Conservation (phyloP, 2,329 filamentous ascomycete genomes). For the Hyphodiscus sp. region DNA sequence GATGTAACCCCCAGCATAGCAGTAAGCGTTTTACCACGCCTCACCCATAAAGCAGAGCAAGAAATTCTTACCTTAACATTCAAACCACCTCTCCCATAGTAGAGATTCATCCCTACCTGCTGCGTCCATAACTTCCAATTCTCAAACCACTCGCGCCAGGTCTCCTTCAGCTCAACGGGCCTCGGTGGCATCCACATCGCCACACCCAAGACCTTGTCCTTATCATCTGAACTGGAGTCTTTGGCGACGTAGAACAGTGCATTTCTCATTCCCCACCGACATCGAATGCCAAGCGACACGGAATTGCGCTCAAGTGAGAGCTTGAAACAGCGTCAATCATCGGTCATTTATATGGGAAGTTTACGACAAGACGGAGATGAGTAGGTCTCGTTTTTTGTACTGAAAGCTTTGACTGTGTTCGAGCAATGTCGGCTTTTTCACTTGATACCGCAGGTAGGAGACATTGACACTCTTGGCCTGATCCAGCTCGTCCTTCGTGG, state of each 20-base stretch:
- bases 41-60: slow-evolving; percentile 2
- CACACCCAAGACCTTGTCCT: slow-evolving; percentile 55
- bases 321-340: slow-evolving; percentile 9
- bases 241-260: slow-evolving; percentile 65
- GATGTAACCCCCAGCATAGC: background rate
- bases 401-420: background rate
- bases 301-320: slow-evolving; percentile 8
- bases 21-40: background rate
- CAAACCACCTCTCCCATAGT: slow-evolving; percentile 62
- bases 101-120: slow-evolving; percentile 61
- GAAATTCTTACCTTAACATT: slow-evolving; percentile 44
- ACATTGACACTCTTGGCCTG: background rate
- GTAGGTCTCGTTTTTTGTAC: background rate
- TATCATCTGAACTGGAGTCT: slow-evolving; percentile 37
- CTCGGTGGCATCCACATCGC: slow-evolving; percentile 65
- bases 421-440: background rate
- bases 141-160: slow-evolving; percentile 57
- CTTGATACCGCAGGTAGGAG: background rate
- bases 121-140: slow-evolving; percentile 59
- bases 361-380: background rate
- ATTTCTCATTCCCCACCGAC: slow-evolving; percentile 63
- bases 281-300: slow-evolving; percentile 46
- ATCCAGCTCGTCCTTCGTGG: background rate
- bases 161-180: slow-evolving; percentile 38
- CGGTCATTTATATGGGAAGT: background rate